phyloP scores from a whole-genome alignment of 306 rosid species.

The Bauhinia variegata region DNA sequence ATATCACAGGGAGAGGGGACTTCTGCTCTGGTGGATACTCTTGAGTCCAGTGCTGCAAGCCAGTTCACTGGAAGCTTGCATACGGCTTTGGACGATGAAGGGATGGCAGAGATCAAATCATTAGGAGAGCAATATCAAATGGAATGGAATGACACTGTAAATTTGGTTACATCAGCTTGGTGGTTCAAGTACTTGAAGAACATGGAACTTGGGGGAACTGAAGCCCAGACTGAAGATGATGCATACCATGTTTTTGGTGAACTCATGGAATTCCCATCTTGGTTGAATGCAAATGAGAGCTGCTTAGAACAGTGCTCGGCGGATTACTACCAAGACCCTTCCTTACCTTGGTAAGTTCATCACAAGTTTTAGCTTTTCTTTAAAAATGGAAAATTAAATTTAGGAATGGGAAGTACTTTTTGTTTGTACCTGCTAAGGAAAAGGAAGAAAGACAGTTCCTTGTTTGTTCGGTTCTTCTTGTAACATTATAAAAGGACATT shows the following conservation, averaged over 20 bases:
- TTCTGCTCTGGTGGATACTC: slow-evolving; percentile 39
- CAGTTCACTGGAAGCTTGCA: slow-evolving; percentile 48
- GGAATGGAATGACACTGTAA: slow-evolving; percentile 85
- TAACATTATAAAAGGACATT: neutral
- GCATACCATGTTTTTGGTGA: slow-evolving; percentile 50
- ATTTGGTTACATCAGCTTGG: slow-evolving; percentile 78
- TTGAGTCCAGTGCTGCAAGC: slow-evolving; percentile 40
- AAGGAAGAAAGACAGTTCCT: slow-evolving; percentile 26
- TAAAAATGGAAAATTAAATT: neutral
- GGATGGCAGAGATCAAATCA: slow-evolving; percentile 79
- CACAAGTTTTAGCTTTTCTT: slow-evolving; percentile 15
- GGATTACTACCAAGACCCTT: slow-evolving; percentile 56
- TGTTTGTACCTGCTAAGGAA: slow-evolving; percentile 19
- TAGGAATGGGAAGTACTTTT: slow-evolving; percentile 14
- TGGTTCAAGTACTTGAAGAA: slow-evolving; percentile 78
- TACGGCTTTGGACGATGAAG: slow-evolving; percentile 76
- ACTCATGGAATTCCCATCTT: slow-evolving; percentile 72
- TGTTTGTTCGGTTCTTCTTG: slow-evolving; percentile 23
- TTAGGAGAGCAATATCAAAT: slow-evolving; percentile 79
- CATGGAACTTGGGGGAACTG: slow-evolving; percentile 54
- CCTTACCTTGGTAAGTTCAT: slow-evolving; percentile 75
- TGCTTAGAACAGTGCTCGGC: slow-evolving; percentile 56
- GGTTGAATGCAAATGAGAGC: slow-evolving; percentile 72
- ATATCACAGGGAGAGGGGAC: slow-evolving; percentile 45
- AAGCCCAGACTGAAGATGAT: slow-evolving; percentile 43